Base-by-base conservation (phyloP, 2,329 filamentous ascomycete species). In the Ophiocordyceps australis region DNA sequence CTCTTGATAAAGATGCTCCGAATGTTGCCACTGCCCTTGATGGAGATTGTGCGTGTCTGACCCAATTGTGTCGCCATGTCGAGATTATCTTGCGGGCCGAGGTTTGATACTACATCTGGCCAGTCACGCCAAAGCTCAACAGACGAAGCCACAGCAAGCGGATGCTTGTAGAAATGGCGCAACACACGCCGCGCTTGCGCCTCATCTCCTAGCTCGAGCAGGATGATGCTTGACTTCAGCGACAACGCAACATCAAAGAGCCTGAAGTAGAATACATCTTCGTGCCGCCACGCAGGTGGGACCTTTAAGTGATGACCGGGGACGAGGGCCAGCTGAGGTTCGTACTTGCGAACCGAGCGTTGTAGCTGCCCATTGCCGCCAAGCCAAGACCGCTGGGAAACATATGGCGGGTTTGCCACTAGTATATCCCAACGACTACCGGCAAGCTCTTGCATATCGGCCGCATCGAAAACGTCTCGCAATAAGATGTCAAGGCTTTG, bases 401-500 rank as follows among this genome's bases (percentile, higher is more conserved):
- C 74, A 45, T 95, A 95, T 1, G 89, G 89, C 11, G 89, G 89
- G 41, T 98, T 98, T 2, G 78, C 78, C 19, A 89, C 65, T 2
- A 98, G 50, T 4, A 95, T 52, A 33, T 91, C 73, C 40, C 46
- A 62, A 4, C 20, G 35, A 11, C 24, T 26, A 7, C 23, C 22
- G 1, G 41, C 23, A 3, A 52, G 30, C 3, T 29, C 17, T 4
- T 32, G 22, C 27, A 58, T 45, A 32, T 49, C 51, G 18, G 37
- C 40, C 11, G 59, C 47, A 6, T 43, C 40, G 32, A 70, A 68
- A 10, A 72, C 46, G 30, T 71, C 52, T 2, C 55, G 61, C 12
- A 49, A 42, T 11, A 46, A 38, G 32, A 76, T 70, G 1, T 34
- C 31, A 4, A 70, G 39, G 9, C 20, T 33, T 23, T 46, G 43